Evolutionary conservation across 441 rosid species (phyloP).

Genomic region (Omphalea diandra): DNA sequence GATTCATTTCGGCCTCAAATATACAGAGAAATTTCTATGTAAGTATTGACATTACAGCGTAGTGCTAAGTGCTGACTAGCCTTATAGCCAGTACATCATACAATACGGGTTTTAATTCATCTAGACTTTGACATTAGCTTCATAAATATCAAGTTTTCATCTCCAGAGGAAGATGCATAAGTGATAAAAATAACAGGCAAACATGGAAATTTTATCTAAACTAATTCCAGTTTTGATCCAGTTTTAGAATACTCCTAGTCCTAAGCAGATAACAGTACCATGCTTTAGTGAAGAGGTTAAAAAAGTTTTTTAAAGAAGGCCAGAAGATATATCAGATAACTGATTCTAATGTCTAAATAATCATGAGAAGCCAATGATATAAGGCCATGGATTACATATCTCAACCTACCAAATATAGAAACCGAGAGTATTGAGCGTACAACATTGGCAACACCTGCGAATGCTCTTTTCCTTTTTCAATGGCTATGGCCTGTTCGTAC

Average conservation of each 20-base stretch:
- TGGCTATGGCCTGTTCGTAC: conserved; percentile 91
- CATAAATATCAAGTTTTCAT: not conserved
- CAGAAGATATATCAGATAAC: not conserved
- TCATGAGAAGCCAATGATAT: not conserved
- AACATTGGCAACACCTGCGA: conserved; percentile 72
- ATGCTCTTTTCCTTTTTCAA: conserved; percentile 93
- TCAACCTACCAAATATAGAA: conserved; percentile 66
- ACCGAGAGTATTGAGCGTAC: conserved; percentile 87
- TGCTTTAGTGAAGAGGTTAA: not conserved
- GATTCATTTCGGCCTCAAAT: not conserved
- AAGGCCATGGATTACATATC: not conserved
- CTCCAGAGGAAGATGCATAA: not conserved
- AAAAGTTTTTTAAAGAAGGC: not conserved
- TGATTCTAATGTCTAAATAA: not conserved
- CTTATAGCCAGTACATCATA: not conserved
- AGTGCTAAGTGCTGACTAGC: too few species aligned
- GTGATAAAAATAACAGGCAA: not conserved
- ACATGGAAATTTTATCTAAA: not conserved
- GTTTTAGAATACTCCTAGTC: not conserved
- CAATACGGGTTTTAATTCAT: not conserved
- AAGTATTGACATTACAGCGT: not conserved
- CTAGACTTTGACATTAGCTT: not conserved
- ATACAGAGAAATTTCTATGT: not conserved
- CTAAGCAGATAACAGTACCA: not conserved
- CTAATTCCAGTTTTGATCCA: not conserved